Base-by-base conservation (phyloP, 192 early-diverging fungal genomes). In the Mortierella alpina region DNA sequence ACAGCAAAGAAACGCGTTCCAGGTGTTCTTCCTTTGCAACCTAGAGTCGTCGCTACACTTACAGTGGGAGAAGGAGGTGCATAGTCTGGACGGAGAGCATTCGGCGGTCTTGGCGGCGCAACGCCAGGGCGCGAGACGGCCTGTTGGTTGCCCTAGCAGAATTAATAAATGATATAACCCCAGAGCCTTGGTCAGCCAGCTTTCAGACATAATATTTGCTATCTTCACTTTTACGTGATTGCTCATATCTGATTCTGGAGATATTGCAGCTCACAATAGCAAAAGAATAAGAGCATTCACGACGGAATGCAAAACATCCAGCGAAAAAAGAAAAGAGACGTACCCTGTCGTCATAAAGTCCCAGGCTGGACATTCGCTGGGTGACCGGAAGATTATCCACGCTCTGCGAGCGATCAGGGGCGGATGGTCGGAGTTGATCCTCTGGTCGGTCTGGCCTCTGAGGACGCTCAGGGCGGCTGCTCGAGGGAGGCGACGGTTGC, bases 1-100 rank as follows among this genome's bases (percentile, higher is more conserved):
- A 61, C 49, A 72, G 60, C 56, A 39, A 31, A 54, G 22, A 15
- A 41, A 54, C 64, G 22, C 52, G 40, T n/a, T 15, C 51, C 39
- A 55, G 66, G 61, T 11, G 76, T 69, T 68, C 68, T 70, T 62
- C 74, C 68, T 72, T 66, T 44, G 13, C 51, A 44, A 11, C 82
- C n/a, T n/a, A n/a, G n/a, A n/a, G n/a, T n/a, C n/a, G 59, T 40
- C 49, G 18, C 55, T 65, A 54, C 53, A 80, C 77, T 68, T 72
- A 80, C 77, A 6, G 77, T 72, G 18, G 77, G 77, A 18, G 77
- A 80, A 22, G 77, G 77, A 14, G 77, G 83, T 6, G 69, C 70
- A 72, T 84, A 74, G 17, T 84, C 76, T 22, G 63, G 60, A 53
- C 63, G 55, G 8, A 84, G 66, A 17, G 72, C 69, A 54, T 84